Base-by-base conservation (phyloP, 2,329 filamentous ascomycete genomes). In the Fusarium marasasianum region DNA sequence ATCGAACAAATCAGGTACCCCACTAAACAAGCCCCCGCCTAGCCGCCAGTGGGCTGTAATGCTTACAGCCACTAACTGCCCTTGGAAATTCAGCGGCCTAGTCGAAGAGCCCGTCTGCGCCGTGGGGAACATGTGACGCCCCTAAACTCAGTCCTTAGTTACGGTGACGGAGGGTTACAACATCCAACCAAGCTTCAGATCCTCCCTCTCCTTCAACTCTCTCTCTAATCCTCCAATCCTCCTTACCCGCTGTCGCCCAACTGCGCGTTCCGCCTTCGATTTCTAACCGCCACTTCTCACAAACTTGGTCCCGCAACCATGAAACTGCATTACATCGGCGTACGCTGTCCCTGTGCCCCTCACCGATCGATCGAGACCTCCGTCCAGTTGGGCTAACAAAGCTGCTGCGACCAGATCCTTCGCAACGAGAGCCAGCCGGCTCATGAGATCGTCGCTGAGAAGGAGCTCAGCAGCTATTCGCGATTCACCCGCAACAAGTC, bases 251-350 rank as follows among this genome's bases (percentile, higher is more conserved):
- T 44, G n/a, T 57, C 64, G 56, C 47, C 48, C 31, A 40, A 31
- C 50, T 40, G 26, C 63, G 35, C 47, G 17, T 35, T 18, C 20
- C 31, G 38, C 35, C 35, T 37, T 24, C 24, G 26, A 48, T 31
- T 33, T 48, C 29, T n/a, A 54, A 54, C 37, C 63, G 59, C 59
- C 57, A 47, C 40, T 26, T 47, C 26, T 58, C 37, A 38, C 53
- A 60, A 35, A 37, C 48, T 43, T 33, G 45, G 63, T 62, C 24
- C 43, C 33, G 58, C 73, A 84, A 91, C 79, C 81, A 96, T 96
- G 94, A 96, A 95, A 90, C 86, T 96, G 83, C 89, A 93, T 83
- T 96, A 96, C 84, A 94, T 97, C 81, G 94, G 94, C 79, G 94
- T 96, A 91, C 74, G 91, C 81, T 72, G 71, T 73, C 73, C 71